Conservation (phyloP, 768 basidiomycete genomes). For the Trametes maxima region DNA sequence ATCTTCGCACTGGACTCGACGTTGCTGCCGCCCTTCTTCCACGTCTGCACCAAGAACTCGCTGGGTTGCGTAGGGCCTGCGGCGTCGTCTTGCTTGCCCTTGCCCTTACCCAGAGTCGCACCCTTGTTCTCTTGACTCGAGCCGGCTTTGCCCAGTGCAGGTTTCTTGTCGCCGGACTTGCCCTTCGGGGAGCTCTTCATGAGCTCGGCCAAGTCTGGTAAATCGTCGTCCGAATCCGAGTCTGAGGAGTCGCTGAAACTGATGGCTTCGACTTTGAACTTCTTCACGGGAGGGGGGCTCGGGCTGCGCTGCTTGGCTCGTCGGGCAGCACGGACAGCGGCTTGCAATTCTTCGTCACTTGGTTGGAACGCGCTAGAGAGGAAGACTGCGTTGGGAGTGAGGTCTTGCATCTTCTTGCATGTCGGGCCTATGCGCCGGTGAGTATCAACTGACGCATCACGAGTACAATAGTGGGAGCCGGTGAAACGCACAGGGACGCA, state of each 20-base stretch:
- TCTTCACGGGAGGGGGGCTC: constrained; percentile 9
- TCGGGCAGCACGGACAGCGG: constrained; percentile 31
- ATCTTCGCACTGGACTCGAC: constrained; percentile 73
- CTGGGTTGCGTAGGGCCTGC: constrained; percentile 13
- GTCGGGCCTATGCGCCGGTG: constrained; percentile 55
- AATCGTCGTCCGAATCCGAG: constrained; percentile 44
- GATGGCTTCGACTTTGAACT: constrained; percentile 17
- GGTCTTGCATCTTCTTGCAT: constrained; percentile 68
- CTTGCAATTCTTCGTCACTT: constrained; percentile 54
- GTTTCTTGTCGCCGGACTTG: constrained; percentile 9
- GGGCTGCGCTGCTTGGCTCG: constrained; percentile 32
- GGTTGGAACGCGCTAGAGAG: constrained; percentile 70
- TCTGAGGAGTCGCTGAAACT: constrained; percentile 23
- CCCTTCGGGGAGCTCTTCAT: constrained; percentile 23
- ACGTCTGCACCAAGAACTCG: constrained; percentile 46
- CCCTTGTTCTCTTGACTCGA: constrained; percentile 25
- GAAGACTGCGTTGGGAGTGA: constrained; percentile 55
- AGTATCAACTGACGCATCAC: no score
- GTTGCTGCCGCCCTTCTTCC: constrained; percentile 62
- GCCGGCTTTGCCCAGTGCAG: neutral
- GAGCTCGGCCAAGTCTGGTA: constrained; percentile 51
- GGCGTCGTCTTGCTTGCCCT: constrained; percentile 25
- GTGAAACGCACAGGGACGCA: constrained; percentile 53
- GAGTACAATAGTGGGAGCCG: neutral
- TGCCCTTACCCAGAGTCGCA: constrained; percentile 22